Evolutionary conservation across 768 basidiomycete species (phyloP).

Genomic region (Suillus occidentalis): DNA sequence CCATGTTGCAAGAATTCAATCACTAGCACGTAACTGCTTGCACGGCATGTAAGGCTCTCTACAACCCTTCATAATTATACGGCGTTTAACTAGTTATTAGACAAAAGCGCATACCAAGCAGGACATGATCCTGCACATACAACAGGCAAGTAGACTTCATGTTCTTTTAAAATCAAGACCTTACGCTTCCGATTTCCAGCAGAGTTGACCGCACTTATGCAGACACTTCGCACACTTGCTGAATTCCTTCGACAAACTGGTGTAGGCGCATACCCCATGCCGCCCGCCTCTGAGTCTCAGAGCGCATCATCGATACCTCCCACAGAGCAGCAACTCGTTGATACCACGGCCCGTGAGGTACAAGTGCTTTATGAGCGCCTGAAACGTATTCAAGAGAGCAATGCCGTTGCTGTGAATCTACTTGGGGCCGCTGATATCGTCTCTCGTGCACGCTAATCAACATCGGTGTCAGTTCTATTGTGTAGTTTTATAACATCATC

Average conservation of each 20-base stretch:
- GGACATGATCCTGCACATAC: conserved; percentile 56
- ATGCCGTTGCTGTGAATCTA: conserved; percentile 50
- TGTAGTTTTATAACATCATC: neutral
- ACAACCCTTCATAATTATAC: too few species aligned
- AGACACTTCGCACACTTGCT: conserved; percentile 44
- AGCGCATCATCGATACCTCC: conserved; percentile 26
- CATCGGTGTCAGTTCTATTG: neutral
- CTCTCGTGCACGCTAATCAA: conserved; percentile 11
- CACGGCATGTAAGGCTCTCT: conserved; percentile 50
- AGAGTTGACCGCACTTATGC: conserved; percentile 51
- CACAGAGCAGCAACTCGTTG: conserved; percentile 47
- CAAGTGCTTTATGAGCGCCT: conserved; percentile 50
- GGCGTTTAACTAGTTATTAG: conserved; percentile 30
- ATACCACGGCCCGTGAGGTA: conserved; percentile 42
- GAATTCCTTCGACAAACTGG: conserved; percentile 57
- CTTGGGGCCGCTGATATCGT: conserved; percentile 31
- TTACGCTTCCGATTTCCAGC: conserved; percentile 31
- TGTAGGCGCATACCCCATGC: conserved; percentile 63
- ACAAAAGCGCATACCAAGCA: conserved; percentile 59
- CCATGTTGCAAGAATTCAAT: conserved; percentile 49
- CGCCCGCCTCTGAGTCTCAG: conserved; percentile 24
- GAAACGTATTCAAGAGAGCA: conserved; percentile 56
- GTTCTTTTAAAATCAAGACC: neutral
- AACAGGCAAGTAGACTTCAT: conserved; percentile 39
- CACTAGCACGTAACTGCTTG: conserved; percentile 47